phyloP scores from a whole-genome alignment of 352 stramenopile species.

The Phytopythium cucurbitacearum region DNA sequence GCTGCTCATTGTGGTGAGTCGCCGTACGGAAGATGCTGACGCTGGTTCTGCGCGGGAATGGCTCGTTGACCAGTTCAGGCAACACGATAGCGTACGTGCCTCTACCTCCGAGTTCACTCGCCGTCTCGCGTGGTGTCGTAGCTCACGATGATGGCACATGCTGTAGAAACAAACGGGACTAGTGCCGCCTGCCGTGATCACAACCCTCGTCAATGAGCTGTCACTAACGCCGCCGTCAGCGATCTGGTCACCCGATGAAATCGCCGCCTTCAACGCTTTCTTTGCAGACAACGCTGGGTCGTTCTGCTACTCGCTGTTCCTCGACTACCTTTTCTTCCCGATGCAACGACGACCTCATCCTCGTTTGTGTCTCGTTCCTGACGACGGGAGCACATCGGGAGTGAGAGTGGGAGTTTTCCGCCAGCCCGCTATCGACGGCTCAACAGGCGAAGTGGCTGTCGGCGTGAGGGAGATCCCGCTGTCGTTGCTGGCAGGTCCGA shows the following conservation, averaged over 20 bases:
- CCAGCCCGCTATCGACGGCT: too few species aligned
- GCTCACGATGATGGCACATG: too few species aligned
- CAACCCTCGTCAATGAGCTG: neutral
- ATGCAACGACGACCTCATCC: conserved; percentile 9
- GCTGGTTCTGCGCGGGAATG: conserved; percentile 11
- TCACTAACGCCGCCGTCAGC: neutral
- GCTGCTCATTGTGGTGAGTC: conserved; percentile 24
- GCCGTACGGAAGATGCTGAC: conserved; percentile 8
- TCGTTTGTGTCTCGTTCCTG: conserved; percentile 6
- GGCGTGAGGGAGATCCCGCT: conserved; percentile 14
- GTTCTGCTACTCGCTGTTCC: conserved; percentile 44
- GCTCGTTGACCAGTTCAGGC: conserved; percentile 16
- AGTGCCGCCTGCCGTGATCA: neutral
- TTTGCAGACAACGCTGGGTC: conserved; percentile 20
- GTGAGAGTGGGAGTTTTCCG: conserved; percentile 2
- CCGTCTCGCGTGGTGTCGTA: neutral
- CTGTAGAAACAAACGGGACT: neutral
- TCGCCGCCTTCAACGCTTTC: conserved; percentile 31
- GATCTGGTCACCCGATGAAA: conserved; percentile 19
- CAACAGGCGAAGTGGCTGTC: conserved; percentile 8
- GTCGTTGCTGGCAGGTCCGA: neutral
- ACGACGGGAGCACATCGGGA: neutral
- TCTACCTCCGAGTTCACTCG: neutral
- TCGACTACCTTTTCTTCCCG: conserved; percentile 58
- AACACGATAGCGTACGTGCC: conserved; percentile 23